A percentile compares a stretch with the other conserved stretches of the same genome.
Evolutionary conservation across 345 rosid genomes (phyloP).

Genomic region (Heritiera littoralis): DNA sequence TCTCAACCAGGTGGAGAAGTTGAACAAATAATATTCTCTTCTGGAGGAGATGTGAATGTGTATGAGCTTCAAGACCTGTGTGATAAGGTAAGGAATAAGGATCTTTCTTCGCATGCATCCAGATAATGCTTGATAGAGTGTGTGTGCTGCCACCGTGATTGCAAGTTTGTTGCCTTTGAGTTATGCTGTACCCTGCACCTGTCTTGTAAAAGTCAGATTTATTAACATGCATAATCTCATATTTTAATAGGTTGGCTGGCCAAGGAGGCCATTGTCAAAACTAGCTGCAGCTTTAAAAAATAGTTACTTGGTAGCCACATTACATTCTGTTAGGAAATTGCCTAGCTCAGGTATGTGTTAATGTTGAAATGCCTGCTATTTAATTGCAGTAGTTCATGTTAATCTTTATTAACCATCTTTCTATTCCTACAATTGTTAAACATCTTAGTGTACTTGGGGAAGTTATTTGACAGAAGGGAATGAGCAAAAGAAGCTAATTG

Average conservation of each 20-base stretch:
- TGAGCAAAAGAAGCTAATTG: constrained; percentile 71
- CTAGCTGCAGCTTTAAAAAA: constrained; percentile 87
- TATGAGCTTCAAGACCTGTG: constrained; percentile 92
- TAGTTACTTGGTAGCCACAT: constrained; percentile 91
- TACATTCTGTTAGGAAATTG: constrained; percentile 66
- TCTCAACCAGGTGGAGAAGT: constrained; percentile 59
- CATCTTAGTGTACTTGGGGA: constrained; percentile 93
- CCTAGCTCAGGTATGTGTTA: constrained; percentile 60
- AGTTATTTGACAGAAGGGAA: constrained; percentile 91
- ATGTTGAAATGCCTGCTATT: neutral
- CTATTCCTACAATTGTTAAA: constrained; percentile 53
- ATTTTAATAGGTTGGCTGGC: constrained; percentile 84
- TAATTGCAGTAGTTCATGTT: constrained; percentile 1
- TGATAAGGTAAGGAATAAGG: constrained; percentile 58
- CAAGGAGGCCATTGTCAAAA: constrained; percentile 81
- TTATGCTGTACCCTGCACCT: neutral
- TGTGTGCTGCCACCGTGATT: neutral
- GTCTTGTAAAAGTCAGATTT: neutral
- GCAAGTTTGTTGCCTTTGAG: neutral
- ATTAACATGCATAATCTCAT: neutral
- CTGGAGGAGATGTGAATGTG: constrained; percentile 85
- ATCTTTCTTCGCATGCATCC: neutral
- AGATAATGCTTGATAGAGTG: neutral
- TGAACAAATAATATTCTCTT: constrained; percentile 85
- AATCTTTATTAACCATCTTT: constrained; percentile 19